phyloP scores from a whole-genome alignment of 768 basidiomycete species.

The Peribolospora kevripleyi region DNA sequence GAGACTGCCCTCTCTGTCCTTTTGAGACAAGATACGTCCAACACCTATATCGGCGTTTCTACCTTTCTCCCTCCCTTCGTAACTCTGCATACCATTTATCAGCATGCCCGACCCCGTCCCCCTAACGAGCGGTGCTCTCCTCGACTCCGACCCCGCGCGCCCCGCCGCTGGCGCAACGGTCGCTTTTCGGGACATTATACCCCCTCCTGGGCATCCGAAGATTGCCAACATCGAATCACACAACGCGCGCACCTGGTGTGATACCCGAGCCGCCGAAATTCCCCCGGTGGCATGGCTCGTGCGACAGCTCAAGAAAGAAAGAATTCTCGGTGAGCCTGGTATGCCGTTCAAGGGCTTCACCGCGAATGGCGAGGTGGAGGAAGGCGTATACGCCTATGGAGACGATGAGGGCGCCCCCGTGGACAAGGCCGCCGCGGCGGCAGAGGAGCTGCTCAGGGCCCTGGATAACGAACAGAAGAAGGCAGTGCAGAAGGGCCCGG shows the following conservation, averaged over 20 bases:
- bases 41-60: too few relatives aligned
- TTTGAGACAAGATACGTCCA: too few relatives aligned
- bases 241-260: constrained; percentile 11
- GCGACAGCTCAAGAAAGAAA: constrained; percentile 10
- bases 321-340: constrained; percentile 1
- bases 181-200: constrained; percentile 12
- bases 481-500: constrained; percentile 9
- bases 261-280: constrained; percentile 8
- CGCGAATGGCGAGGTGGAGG: constrained; percentile 11
- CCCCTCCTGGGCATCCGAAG: constrained; percentile 10
- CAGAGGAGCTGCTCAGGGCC: constrained; percentile 6
- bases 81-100: too few relatives aligned
- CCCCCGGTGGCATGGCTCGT: constrained; percentile 14
- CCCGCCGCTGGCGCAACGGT: constrained; percentile 12
- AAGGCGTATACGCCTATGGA: constrained; percentile 7
- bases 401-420: constrained; percentile 15
- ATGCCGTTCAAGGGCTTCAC: constrained; percentile 13
- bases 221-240: constrained; percentile 13
- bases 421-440: constrained; percentile 9
- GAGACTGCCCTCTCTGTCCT: too few relatives aligned
- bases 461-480: constrained; percentile 8
- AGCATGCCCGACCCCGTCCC: too few relatives aligned
- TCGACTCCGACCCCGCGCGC: constrained; percentile 7
- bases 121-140: too few relatives aligned
- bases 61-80: too few relatives aligned